These are phyloP conservation scores for Tarenaya hassleriana DNA, from an alignment of 345 rosid genomes.

Conservation along the genomic window DNA sequence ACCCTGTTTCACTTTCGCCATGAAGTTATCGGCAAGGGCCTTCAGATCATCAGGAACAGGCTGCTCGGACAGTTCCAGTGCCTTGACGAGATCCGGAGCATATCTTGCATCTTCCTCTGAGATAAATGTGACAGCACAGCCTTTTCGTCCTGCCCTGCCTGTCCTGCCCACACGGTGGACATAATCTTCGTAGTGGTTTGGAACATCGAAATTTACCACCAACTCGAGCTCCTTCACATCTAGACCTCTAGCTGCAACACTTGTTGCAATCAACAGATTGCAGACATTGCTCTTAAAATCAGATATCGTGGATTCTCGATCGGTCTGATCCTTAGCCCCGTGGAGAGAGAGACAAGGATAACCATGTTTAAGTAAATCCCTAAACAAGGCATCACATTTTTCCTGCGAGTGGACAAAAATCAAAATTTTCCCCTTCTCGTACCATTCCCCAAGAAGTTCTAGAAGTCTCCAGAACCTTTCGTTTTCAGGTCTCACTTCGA, in stretches of 20 bases:
- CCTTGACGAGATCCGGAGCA: conserved; percentile 96
- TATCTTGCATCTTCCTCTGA: conserved; percentile 88
- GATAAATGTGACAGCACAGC: conserved; percentile 90
- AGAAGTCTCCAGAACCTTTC: conserved; percentile 79
- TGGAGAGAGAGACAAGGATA: conserved; percentile 95
- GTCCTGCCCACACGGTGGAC: conserved; percentile 98
- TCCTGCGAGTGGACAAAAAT: conserved; percentile 88
- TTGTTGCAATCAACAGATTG: conserved; percentile 81
- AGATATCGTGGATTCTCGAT: conserved; percentile 82
- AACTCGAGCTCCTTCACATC: conserved; percentile 97
- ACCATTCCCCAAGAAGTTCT: conserved; percentile 96
- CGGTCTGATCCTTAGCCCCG: conserved; percentile 95
- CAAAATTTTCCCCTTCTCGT: conserved; percentile 84
- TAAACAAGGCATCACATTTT: conserved; percentile 79
- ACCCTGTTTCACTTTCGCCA: conserved; percentile 91
- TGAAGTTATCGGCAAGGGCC: conserved; percentile 79
- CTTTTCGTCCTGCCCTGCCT: conserved; percentile 91
- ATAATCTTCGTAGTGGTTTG: conserved; percentile 93
- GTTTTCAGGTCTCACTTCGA: conserved; percentile 88
- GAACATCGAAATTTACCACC: conserved; percentile 82
- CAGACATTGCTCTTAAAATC: conserved; percentile 94
- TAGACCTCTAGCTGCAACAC: conserved; percentile 94
- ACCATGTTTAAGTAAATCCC: conserved; percentile 66
- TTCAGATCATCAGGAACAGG: conserved; percentile 85
- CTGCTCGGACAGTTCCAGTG: conserved; percentile 91